Conservation (phyloP, 1,284 basidiomycete genomes). For the Cutaneotrichosporon sp. region DNA sequence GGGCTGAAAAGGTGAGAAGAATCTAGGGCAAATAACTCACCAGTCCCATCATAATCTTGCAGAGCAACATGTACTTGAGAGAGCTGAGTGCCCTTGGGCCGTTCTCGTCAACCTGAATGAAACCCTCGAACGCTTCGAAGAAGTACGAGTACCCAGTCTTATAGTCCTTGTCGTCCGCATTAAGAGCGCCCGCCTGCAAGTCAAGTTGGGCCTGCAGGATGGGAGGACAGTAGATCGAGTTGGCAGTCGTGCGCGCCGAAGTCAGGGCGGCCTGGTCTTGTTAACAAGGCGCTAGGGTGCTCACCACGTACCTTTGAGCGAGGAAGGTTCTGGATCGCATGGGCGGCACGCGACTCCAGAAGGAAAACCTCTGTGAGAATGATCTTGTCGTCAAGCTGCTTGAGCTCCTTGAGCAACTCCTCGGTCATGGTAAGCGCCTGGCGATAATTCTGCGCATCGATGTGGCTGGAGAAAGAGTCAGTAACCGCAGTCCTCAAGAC, state of each 20-base stretch:
- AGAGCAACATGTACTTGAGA: conserved; percentile 95
- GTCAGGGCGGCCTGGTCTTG: conserved; percentile 74
- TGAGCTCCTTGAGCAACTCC: conserved; percentile 80
- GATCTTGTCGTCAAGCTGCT: conserved; percentile 95
- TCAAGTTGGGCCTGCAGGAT: conserved; percentile 87
- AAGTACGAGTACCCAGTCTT: conserved; percentile 97
- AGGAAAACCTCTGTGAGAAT: conserved; percentile 95
- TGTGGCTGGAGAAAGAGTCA: conserved; percentile 58
- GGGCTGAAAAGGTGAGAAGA: conserved; percentile 59
- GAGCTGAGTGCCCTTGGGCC: conserved; percentile 66
- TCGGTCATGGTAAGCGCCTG: conserved; percentile 81
- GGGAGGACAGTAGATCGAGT: conserved; percentile 97
- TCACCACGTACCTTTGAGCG: conserved; percentile 73
- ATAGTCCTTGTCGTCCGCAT: conserved; percentile 97
- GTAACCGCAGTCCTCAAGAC: conserved; percentile 40
- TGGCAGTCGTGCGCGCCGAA: conserved; percentile 88
- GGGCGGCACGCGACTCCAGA: conserved; percentile 85
- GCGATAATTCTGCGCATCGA: conserved; percentile 75
- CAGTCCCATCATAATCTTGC: conserved; percentile 96
- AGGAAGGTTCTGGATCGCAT: conserved; percentile 84
- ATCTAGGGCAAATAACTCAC: conserved; percentile 56
- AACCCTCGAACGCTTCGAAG: conserved; percentile 93
- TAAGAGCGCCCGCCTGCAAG: conserved; percentile 85
- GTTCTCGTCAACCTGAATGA: conserved; percentile 59
- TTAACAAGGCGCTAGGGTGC: conserved; percentile 3